A percentile compares a stretch with the other conserved stretches of the same genome.
phyloP scores from a whole-genome alignment of 2,329 filamentous ascomycete species.

The Onygena corvina region DNA sequence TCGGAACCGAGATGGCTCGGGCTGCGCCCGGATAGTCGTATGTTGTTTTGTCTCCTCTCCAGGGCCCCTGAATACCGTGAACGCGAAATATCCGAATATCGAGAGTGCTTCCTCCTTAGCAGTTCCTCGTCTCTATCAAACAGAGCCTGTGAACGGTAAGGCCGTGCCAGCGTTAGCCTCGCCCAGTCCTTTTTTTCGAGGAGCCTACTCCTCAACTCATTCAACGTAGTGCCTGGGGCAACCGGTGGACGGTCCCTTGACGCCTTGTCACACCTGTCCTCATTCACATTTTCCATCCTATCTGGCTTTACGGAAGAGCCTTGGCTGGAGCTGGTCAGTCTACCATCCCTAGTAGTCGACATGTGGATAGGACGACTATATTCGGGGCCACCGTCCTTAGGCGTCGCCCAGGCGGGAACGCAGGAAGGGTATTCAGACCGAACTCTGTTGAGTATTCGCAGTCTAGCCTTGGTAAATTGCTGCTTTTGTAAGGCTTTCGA shows the following conservation, averaged over 20 bases:
- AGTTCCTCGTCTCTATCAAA: constrained; percentile 7
- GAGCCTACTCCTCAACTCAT: constrained; percentile 16
- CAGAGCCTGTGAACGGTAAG: constrained; percentile 22
- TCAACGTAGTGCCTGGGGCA: neutral
- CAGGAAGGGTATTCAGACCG: neutral
- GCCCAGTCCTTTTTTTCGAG: constrained; percentile 30
- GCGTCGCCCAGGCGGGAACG: neutral
- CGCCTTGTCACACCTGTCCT: neutral
- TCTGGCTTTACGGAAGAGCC: neutral
- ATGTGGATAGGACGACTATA: neutral
- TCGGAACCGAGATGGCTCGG: constrained; percentile 9
- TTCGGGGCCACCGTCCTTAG: neutral
- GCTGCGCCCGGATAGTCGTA: constrained; percentile 18
- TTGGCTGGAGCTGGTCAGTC: neutral
- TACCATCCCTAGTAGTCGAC: neutral
- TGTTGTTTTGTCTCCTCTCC: constrained; percentile 7
- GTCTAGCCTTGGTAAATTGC: constrained; percentile 25
- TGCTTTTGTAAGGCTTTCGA: constrained; percentile 23
- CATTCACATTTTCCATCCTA: no score
- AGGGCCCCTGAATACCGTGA: neutral
- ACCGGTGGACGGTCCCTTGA: neutral
- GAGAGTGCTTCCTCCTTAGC: constrained; percentile 8
- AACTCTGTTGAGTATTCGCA: neutral
- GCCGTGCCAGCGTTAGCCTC: constrained; percentile 24
- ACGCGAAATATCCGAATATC: neutral